These are phyloP conservation scores for Cinchona pubescens DNA, from an alignment of 257 asterid species.

Conservation along the genomic window DNA sequence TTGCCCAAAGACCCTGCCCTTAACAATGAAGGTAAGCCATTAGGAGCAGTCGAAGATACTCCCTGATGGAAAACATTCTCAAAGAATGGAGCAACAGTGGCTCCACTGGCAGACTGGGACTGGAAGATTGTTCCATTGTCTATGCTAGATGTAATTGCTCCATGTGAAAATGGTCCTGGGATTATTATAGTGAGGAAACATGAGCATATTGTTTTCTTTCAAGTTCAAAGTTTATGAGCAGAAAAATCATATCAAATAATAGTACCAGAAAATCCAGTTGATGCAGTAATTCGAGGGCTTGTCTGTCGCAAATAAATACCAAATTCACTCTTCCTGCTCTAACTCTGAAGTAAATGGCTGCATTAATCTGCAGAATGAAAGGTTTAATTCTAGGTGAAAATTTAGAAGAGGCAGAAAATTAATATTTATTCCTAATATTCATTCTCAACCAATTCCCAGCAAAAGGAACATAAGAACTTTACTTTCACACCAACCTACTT, in stretches of 20 bases:
- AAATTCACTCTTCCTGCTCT: conserved; percentile 67
- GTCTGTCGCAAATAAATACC: conserved; percentile 52
- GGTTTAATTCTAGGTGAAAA: background rate
- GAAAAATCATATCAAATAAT: conserved; percentile 17
- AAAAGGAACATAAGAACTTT: background rate
- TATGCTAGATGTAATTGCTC: conserved; percentile 38
- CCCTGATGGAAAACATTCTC: conserved; percentile 58
- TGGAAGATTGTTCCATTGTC: conserved; percentile 50
- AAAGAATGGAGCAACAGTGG: conserved; percentile 40
- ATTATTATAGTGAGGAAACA: conserved; percentile 18
- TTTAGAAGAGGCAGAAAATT: background rate
- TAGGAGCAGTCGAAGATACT: conserved; percentile 64
- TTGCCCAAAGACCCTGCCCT: conserved; percentile 57
- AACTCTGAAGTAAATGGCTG: conserved; percentile 62
- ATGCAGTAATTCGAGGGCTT: conserved; percentile 55
- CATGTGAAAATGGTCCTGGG: conserved; percentile 57
- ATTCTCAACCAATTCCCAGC: background rate
- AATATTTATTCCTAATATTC: background rate
- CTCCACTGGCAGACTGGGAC: conserved; percentile 50
- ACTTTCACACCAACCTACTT: background rate
- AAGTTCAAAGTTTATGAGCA: conserved; percentile 22
- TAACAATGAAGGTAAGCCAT: conserved; percentile 49
- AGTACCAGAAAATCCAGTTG: conserved; percentile 76
- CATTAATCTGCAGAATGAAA: conserved; percentile 44
- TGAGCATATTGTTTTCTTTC: conserved; percentile 16